These are phyloP conservation scores for Przewalskia tangutica DNA, from an alignment of 257 asterid genomes.

Conservation along the genomic window DNA sequence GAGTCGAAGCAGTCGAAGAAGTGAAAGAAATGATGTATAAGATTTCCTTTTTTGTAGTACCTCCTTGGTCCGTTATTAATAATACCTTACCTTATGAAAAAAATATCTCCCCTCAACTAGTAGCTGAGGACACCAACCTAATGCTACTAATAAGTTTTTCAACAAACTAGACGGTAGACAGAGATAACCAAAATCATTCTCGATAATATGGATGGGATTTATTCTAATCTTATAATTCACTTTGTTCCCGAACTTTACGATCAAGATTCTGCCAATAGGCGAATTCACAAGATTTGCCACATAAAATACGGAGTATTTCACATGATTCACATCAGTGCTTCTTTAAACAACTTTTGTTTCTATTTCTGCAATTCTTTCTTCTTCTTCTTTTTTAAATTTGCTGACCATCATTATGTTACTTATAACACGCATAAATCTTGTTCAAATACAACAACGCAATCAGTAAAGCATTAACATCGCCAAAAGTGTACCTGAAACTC, in stretches of 20 bases:
- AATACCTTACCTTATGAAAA: neutral
- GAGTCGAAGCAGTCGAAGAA: neutral
- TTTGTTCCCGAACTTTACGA: neutral
- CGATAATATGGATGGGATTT: neutral
- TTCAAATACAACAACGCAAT: neutral
- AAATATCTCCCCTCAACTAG: neutral
- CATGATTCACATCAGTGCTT: no score
- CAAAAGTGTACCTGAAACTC: slow-evolving; percentile 30
- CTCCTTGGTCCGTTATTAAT: neutral
- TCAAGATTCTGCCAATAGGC: neutral
- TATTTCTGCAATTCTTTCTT: no score
- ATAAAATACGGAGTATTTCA: no score
- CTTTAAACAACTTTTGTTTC: no score
- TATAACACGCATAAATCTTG: neutral
- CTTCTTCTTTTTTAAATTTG: neutral
- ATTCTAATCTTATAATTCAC: no score
- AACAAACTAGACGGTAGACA: neutral
- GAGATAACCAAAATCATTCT: neutral
- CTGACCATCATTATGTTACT: neutral
- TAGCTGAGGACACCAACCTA: neutral
- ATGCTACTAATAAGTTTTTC: neutral
- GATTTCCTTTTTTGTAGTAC: neutral
- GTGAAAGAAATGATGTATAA: neutral
- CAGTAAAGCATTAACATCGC: neutral
- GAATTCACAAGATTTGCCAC: neutral